A percentile compares a stretch with the other conserved stretches of the same genome.
These are phyloP conservation scores for Penicillium chermesinum DNA, from an alignment of 495 filamentous ascomycete species.

Conservation along the genomic window DNA sequence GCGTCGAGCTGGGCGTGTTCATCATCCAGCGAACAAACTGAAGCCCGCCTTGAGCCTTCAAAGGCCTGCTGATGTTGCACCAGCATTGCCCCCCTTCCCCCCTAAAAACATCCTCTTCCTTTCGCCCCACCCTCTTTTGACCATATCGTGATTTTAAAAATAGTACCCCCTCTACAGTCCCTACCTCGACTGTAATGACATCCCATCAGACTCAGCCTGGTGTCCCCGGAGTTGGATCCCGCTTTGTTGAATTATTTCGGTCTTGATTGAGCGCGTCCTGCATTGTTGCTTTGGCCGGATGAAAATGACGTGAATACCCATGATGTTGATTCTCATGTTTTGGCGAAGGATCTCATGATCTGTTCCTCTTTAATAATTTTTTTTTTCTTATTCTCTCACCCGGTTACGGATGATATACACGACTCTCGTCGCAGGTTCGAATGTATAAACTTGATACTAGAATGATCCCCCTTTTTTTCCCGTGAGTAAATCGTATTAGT, in stretches of 20 bases:
- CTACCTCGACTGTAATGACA: constrained; percentile 11
- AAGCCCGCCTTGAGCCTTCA: not conserved
- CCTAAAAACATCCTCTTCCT: constrained; percentile 4
- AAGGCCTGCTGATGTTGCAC: not conserved
- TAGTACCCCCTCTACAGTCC: constrained; percentile 10
- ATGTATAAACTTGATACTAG: constrained; percentile 8
- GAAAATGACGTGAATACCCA: constrained; percentile 35
- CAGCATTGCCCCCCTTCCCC: not conserved
- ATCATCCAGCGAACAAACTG: constrained; percentile 51
- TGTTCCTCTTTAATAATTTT: constrained; percentile 7
- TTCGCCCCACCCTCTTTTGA: constrained; percentile 13
- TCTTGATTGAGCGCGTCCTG: constrained; percentile 14
- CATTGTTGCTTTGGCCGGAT: constrained; percentile 21
- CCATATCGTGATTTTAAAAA: constrained; percentile 20
- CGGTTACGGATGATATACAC: constrained; percentile 22
- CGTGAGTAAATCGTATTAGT: not conserved
- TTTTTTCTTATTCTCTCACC: constrained; percentile 7
- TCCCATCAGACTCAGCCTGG: constrained; percentile 16
- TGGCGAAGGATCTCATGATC: constrained; percentile 28
- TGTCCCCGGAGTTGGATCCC: constrained; percentile 20
- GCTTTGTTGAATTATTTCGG: constrained; percentile 4
- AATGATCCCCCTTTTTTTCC: not conserved
- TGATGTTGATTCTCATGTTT: constrained; percentile 26
- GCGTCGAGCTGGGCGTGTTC: constrained; percentile 59
- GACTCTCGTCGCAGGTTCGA: constrained; percentile 9